These are phyloP conservation scores for Hibiscus trionum DNA, from an alignment of 345 rosid genomes.

Conservation along the genomic window DNA sequence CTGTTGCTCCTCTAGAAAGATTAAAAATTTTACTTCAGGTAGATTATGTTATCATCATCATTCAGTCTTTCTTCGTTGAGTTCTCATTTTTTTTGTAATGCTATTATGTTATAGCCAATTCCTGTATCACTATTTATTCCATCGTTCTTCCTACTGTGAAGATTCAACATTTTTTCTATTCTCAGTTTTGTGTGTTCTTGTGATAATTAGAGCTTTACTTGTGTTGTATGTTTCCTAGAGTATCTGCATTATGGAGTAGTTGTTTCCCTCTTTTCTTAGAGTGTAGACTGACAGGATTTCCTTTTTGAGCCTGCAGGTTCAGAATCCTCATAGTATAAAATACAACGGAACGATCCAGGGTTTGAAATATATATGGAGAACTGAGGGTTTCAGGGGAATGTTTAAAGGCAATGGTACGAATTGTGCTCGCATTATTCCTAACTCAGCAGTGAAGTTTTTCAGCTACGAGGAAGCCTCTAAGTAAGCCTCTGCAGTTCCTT, in stretches of 20 bases:
- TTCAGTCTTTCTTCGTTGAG: neutral
- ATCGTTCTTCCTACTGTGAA: neutral
- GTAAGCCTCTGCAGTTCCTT: constrained; percentile 28
- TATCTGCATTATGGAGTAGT: neutral
- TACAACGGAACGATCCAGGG: constrained; percentile 87
- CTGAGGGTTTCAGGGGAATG: constrained; percentile 76
- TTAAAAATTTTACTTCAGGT: constrained; percentile 48
- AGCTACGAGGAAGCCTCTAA: constrained; percentile 92
- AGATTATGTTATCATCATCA: neutral
- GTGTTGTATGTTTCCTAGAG: neutral
- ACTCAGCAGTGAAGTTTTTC: constrained; percentile 90
- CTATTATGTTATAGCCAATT: neutral
- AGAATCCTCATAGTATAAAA: constrained; percentile 75
- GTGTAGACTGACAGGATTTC: too few relatives aligned
- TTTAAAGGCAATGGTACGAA: constrained; percentile 82
- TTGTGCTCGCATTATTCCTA: constrained; percentile 78
- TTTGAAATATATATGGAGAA: constrained; percentile 77
- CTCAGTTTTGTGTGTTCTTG: neutral
- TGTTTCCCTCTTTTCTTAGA: neutral
- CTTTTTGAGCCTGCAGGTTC: constrained; percentile 51
- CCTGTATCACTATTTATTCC: neutral
- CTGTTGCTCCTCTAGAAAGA: constrained; percentile 33
- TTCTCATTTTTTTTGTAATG: neutral
- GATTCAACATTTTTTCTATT: neutral
- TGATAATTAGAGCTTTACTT: neutral